Evolutionary conservation across 108 stramenopile species (phyloP), one percentile per base, ranked within the genome.

Genomic region (Nannochloropsis oceanica): DNA sequence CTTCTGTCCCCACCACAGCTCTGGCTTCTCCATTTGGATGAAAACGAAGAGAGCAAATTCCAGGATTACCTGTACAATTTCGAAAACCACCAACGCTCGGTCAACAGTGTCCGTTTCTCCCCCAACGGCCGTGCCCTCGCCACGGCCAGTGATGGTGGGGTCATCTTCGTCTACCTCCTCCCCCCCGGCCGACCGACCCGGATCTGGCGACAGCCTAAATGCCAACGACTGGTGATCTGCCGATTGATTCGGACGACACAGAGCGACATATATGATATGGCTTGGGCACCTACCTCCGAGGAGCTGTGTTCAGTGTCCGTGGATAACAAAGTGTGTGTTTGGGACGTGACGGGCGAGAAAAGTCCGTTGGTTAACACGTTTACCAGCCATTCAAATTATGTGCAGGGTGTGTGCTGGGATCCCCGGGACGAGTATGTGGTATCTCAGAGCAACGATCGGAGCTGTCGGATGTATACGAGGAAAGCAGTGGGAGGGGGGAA

Each of bases 51-150:
- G 8, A 27, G 24, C 27, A 80, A 73, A 73, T 73, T 25, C 79
- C 50, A 83, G 26, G 84, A 84, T 5, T 42, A 85, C 73, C 81
- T 95, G 82, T 44, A 86, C 26, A 93, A 87, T 11, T 82, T 89
- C 25, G 85, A 42, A 14, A 85, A 85, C 42, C 89, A 89, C 80
- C 85, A 89, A 26, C 82, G 88, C 24, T 85, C 84, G 8, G 88
- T 89, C 27, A 89, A 89, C 44, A 85, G 82, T 8, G 89, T 88
- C 44, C 86, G 89, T 26, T 89, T 89, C 81, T 92, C 92, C 46
- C 97, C 97, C 27, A 91, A 96, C 85, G 95, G 95, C 11, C 85
- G 90, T 44, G 92, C 93, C 88, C 88, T 97, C 82, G 95, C 94
- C 42, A 93, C 95, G 43, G 95, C 94, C 14, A 92, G 95, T 46